Evolutionary conservation across 2,329 filamentous ascomycete species (phyloP).

Genomic region (Botryotinia globosa): DNA sequence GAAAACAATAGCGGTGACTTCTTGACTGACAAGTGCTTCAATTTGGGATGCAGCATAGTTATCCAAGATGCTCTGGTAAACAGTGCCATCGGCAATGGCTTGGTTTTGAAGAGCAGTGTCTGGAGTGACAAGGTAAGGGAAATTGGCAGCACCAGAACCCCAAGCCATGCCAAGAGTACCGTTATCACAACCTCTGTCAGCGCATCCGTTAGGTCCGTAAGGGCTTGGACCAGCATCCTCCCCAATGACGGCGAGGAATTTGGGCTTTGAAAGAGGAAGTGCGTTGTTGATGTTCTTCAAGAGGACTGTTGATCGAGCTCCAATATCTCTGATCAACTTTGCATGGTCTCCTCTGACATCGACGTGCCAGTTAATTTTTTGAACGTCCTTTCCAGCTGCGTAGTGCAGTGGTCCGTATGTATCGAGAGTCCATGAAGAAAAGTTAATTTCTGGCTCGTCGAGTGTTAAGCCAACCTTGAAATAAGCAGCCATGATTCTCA

Average conservation of each 20-base stretch:
- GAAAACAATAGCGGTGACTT: slow-evolving; percentile 77
- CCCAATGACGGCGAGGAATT: slow-evolving; percentile 73
- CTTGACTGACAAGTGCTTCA: slow-evolving; percentile 56
- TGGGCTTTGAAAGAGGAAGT: slow-evolving; percentile 76
- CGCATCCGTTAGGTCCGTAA: slow-evolving; percentile 47
- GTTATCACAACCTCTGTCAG: slow-evolving; percentile 59
- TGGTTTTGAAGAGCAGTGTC: slow-evolving; percentile 67
- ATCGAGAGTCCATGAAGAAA: slow-evolving; percentile 81
- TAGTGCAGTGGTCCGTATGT: slow-evolving; percentile 43
- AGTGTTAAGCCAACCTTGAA: slow-evolving; percentile 63
- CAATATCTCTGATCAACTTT: slow-evolving; percentile 69
- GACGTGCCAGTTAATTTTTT: slow-evolving; percentile 75
- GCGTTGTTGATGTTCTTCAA: slow-evolving; percentile 75
- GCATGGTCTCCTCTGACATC: slow-evolving; percentile 79
- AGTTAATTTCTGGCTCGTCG: slow-evolving; percentile 61
- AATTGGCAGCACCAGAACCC: slow-evolving; percentile 72
- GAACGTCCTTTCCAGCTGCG: slow-evolving; percentile 56
- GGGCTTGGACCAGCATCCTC: slow-evolving; percentile 77
- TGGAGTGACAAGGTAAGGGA: slow-evolving; percentile 76
- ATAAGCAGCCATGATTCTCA: slow-evolving; percentile 72
- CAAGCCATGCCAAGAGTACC: slow-evolving; percentile 73
- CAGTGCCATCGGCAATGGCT: slow-evolving; percentile 57
- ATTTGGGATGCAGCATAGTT: slow-evolving; percentile 68
- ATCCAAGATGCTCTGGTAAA: slow-evolving; percentile 65
- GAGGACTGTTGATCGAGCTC: slow-evolving; percentile 77